Evolutionary conservation across 306 rosid genomes (phyloP).

Genomic region (Vigna nakashimae): DNA sequence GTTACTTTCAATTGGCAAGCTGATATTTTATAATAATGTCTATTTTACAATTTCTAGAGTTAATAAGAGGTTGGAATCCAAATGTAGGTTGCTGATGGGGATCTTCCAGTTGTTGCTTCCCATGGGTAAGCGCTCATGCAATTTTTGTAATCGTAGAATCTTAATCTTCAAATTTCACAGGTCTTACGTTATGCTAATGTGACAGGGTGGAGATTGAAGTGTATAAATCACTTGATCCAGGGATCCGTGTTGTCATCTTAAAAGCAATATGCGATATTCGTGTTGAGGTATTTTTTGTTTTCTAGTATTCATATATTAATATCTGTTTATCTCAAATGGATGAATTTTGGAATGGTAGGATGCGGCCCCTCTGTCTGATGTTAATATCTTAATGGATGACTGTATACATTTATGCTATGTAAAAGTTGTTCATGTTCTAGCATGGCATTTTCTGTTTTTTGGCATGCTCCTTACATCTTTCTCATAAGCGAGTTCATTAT

Average conservation of each 20-base stretch:
- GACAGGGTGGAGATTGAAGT: slow-evolving; percentile 84
- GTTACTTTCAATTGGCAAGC: slow-evolving; percentile 38
- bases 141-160: slow-evolving; percentile 33
- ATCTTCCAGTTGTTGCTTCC: slow-evolving; percentile 92
- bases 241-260: slow-evolving; percentile 88
- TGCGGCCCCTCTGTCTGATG: slow-evolving; percentile 28
- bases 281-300: slow-evolving; percentile 74
- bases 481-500: slow-evolving; percentile 15
- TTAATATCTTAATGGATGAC: slow-evolving; percentile 38
- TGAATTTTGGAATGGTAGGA: slow-evolving; percentile 38
- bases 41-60: slow-evolving; percentile 39
- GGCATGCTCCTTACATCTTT: slow-evolving; percentile 33
- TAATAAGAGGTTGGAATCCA: slow-evolving; percentile 44
- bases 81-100: slow-evolving; percentile 96
- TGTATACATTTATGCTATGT: slow-evolving; percentile 23
- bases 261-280: slow-evolving; percentile 99
- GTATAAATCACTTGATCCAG: slow-evolving; percentile 90
- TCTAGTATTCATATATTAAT: slow-evolving; percentile 22
- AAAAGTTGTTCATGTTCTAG: slow-evolving; percentile 10
- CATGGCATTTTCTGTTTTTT: slow-evolving; percentile 21
- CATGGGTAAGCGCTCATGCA: slow-evolving; percentile 78
- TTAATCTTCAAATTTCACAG: slow-evolving; percentile 45
- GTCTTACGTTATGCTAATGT: slow-evolving; percentile 48
- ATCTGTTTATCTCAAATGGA: slow-evolving; percentile 32
- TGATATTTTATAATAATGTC: slow-evolving; percentile 38